These are phyloP conservation scores for Meyerozyma sp. DNA, from an alignment of 1,139 yeast species.

Conservation along the genomic window DNA sequence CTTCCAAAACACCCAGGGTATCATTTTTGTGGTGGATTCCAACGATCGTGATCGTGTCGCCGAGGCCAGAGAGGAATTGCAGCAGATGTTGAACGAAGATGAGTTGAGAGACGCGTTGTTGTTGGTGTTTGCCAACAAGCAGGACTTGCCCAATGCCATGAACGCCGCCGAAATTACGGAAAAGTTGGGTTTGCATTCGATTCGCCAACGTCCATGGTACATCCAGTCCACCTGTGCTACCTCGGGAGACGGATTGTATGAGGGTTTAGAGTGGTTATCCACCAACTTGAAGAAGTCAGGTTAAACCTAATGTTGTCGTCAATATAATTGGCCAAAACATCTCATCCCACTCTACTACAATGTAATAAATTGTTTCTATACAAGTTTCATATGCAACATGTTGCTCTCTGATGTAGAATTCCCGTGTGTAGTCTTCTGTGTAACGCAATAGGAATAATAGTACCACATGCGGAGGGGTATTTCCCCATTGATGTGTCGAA, in stretches of 20 bases:
- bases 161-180: slow-evolving; percentile 42
- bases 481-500: too few relatives aligned
- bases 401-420: too few relatives aligned
- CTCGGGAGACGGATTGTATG: slow-evolving; percentile 39
- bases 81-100: slow-evolving; percentile 40
- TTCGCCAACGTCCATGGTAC: slow-evolving; percentile 41
- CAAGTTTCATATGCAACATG: too few relatives aligned
- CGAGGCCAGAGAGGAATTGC: slow-evolving; percentile 41
- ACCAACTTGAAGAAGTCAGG: slow-evolving; percentile 2
- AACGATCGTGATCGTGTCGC: slow-evolving; percentile 42
- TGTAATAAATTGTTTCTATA: too few relatives aligned
- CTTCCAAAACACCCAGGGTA: slow-evolving; percentile 40
- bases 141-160: slow-evolving; percentile 42
- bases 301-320: not conserved
- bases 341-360: too few relatives aligned
- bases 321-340: too few relatives aligned
- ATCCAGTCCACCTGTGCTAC: slow-evolving; percentile 41
- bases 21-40: slow-evolving; percentile 38
- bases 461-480: too few relatives aligned
- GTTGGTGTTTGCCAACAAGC: slow-evolving; percentile 39
- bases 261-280: slow-evolving; percentile 41
- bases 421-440: too few relatives aligned
- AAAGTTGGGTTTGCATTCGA: slow-evolving; percentile 37
- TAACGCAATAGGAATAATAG: too few relatives aligned
- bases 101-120: slow-evolving; percentile 39